Percentiles rank a stretch among this genome's conserved stretches.
Evolutionary conservation across 805 yeast genomes (phyloP).

Genomic region (Myxozyma sirexii): DNA sequence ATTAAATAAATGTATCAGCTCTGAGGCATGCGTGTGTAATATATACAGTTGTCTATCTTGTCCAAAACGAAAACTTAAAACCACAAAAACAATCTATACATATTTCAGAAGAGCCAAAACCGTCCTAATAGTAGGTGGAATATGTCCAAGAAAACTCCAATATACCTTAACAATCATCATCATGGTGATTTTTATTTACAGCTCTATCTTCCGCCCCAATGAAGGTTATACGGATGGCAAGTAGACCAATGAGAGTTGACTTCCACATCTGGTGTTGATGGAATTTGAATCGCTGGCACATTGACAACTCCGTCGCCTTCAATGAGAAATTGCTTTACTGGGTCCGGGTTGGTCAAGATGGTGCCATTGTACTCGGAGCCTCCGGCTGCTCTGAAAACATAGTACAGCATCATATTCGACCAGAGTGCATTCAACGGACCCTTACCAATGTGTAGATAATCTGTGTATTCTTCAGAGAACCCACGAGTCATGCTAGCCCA

Average conservation of each 20-base stretch:
- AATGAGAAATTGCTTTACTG: constrained; percentile 12
- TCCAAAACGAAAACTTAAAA: too few relatives aligned
- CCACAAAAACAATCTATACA: too few relatives aligned
- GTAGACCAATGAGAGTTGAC: constrained; percentile 21
- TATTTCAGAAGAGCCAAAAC: too few relatives aligned
- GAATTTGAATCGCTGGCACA: constrained; percentile 9
- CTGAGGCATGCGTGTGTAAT: too few relatives aligned
- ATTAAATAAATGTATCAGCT: too few relatives aligned
- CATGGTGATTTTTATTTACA: not conserved
- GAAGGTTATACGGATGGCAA: constrained; percentile 21
- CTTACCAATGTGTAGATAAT: constrained; percentile 18
- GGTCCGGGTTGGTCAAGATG: constrained; percentile 13
- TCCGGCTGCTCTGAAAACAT: constrained; percentile 30
- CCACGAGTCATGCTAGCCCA: constrained; percentile 26
- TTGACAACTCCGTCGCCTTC: constrained; percentile 7
- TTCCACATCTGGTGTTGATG: constrained; percentile 5
- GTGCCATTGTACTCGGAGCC: constrained; percentile 21
- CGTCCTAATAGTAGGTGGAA: too few relatives aligned
- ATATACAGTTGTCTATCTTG: too few relatives aligned
- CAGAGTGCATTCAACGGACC: constrained; percentile 22
- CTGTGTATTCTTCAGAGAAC: constrained; percentile 22
- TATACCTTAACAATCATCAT: too few relatives aligned
- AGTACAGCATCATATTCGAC: constrained; percentile 24
- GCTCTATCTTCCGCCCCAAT: constrained; percentile 26
- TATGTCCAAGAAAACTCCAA: too few relatives aligned